Evolutionary conservation across 306 rosid species (phyloP), one percentile per base, ranked within the genome.

Genomic region (Acacia crassicarpa): DNA sequence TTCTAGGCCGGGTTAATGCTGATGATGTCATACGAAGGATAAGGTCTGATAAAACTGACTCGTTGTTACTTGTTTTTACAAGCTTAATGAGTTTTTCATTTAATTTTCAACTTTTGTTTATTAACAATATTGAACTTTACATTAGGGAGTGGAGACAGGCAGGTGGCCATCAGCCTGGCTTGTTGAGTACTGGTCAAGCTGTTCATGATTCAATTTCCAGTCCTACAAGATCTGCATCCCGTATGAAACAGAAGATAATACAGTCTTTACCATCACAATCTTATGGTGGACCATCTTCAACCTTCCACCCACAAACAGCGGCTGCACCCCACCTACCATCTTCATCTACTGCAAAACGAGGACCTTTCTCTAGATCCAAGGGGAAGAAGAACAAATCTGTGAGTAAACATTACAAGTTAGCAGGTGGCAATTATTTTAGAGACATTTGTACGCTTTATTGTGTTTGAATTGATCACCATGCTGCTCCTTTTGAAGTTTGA

Each of bases 141-240:
- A 59, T 68, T 81, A 95, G 98, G 92, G 98, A 95, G 82, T 95
- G 98, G 98, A 93, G 98, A 84, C 95, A 91, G 87, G 85, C 89
- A 45, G 93, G 93, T 72, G 95, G 94, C 35, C 91, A 85, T 88
- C 98, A 95, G 80, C 82, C 89, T 45, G 94, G 97, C 59, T 67
- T 89, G 78, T 77, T 78, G 74, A 82, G 84, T 85, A 75, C 92
- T 41, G 83, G 91, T 85, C 97, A 87, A 86, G 90, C 89, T 67
- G 86, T 85, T 59, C 97, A 95, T 83, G 98, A 95, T 84, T 92
- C 94, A 14, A 43, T 77, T 88, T 94, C 97, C 48, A 95, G 97
- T 76, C 97, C 98, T 4, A 89, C 98, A 6, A 84, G 91, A 67
- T 94, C 98, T 81, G 94, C 97, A 80, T 90, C 98, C 75, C 94